Evolutionary conservation across 2,329 filamentous ascomycete species (phyloP), one percentile per base, ranked within the genome.

Genomic region (Venturia pyrina): DNA sequence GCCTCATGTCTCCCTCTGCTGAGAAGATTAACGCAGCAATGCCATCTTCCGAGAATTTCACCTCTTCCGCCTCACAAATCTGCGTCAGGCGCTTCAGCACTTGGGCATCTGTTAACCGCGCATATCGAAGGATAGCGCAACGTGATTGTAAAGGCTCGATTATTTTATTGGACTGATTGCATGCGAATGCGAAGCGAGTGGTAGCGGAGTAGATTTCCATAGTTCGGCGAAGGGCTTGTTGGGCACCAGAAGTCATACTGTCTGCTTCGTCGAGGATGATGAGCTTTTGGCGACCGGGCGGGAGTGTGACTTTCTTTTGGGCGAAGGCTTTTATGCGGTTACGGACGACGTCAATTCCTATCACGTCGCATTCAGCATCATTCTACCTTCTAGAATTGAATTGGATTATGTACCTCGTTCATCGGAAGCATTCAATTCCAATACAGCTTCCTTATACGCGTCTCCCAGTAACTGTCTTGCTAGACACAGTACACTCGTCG

Each of bases 171-270:
- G 90, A 95, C 80, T 96, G 91, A 77, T 99, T 99, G 82, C 95
- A 99, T 1, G 95, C 95, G 73, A 99, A 99, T 0, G 95, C 95
- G 74, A 99, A 99, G 67, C 95, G 86, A 1, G 95, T 99, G 1
- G 95, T 99, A 69, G 92, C 89, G 53, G 91, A 96, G 80, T 98
- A 98, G 63, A 98, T 99, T 77, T 99, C 95, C 95, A 99, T 99
- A 0, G 95, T 99, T 68, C 95, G 84, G 70, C 95, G 86, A 44
- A 99, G 84, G 24, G 95, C 95, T 78, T 98, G 95, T 75, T 99
- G 95, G 1, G 95, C 95, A 64, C 95, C 95, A 32, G 90, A 90
- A 0, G 95, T 99, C 95, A 99, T 99, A 73, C 84, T 86, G 63
- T 99, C 95, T 67, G 95, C 95, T 80, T 99, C 95, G 77, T 99